Conservation (phyloP, 78 protist species). For the Protostelium mycophagum region DNA sequence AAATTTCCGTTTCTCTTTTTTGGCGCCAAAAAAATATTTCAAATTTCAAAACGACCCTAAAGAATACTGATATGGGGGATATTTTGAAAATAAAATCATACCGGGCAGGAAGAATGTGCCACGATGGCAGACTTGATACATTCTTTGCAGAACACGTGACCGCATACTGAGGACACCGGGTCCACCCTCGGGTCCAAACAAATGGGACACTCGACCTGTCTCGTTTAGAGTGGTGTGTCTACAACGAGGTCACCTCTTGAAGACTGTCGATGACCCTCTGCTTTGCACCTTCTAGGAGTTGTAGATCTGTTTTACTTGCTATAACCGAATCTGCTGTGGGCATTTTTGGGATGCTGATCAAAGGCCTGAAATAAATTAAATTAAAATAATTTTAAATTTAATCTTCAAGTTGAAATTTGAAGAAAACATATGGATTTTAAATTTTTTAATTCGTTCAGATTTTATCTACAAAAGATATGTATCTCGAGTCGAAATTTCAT, state of each 20-base stretch:
- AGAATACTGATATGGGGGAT: too few relatives aligned
- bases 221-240: neutral
- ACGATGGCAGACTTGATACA: constrained; percentile 12
- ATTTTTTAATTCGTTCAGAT: too few relatives aligned
- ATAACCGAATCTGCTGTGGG: neutral
- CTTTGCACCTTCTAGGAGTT: neutral
- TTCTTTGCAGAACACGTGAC: constrained; percentile 36
- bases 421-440: too few relatives aligned
- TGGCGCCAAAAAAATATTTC: too few relatives aligned
- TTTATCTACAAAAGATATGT: too few relatives aligned
- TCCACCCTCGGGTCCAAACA: neutral
- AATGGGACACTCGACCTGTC: constrained; percentile 10
- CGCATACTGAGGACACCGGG: constrained; percentile 9
- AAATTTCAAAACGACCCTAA: too few relatives aligned
- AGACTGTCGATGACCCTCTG: neutral
- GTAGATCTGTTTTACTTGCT: too few relatives aligned
- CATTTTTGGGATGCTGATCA: neutral
- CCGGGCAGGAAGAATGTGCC: neutral
- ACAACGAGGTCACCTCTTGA: neutral
- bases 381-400: too few relatives aligned
- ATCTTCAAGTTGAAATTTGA: too few relatives aligned
- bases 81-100: neutral
- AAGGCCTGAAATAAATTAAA: too few relatives aligned
- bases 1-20: too few relatives aligned
- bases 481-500: too few relatives aligned